phyloP scores from a whole-genome alignment of 2,329 filamentous ascomycete genomes.

The Fusarium heterosporum region DNA sequence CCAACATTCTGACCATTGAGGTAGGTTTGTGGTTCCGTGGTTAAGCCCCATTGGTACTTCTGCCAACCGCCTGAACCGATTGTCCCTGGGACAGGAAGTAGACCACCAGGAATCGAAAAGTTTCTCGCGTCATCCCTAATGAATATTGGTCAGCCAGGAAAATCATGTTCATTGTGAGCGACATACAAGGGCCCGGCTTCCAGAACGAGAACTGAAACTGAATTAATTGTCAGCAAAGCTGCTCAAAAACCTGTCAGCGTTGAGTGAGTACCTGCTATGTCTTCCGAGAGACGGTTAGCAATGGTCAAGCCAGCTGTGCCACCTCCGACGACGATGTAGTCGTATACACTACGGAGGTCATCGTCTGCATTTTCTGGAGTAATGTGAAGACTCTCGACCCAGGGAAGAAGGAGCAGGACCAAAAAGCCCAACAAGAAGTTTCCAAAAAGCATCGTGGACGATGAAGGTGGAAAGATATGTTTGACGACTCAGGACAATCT shows the following conservation, averaged over 20 bases:
- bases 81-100: conserved; percentile 18
- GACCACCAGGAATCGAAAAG: conserved; percentile 12
- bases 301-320: conserved; percentile 58
- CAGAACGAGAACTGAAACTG: conserved; percentile 21
- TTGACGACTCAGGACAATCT: background rate
- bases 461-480: background rate
- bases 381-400: conserved; percentile 2
- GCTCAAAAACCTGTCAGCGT: background rate
- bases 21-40: conserved; percentile 47
- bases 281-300: conserved; percentile 54
- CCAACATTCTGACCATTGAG: conserved; percentile 44
- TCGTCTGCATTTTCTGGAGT: conserved; percentile 4
- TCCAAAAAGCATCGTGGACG: conserved; percentile 7
- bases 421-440: background rate
- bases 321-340: conserved; percentile 51
- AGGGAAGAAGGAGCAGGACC: background rate
- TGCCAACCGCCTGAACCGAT: conserved; percentile 11
- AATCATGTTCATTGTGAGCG: background rate
- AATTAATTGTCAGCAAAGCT: background rate
- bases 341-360: conserved; percentile 27
- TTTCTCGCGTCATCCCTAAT: conserved; percentile 18
- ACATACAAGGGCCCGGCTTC: conserved; percentile 12
- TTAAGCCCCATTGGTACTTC: conserved; percentile 44
- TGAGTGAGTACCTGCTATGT: conserved; percentile 48
- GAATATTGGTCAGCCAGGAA: background rate